A percentile compares a stretch with the other conserved stretches of the same genome.
These are phyloP conservation scores for Xylaria sp. DNA, from an alignment of 495 filamentous ascomycete genomes.

Conservation along the genomic window DNA sequence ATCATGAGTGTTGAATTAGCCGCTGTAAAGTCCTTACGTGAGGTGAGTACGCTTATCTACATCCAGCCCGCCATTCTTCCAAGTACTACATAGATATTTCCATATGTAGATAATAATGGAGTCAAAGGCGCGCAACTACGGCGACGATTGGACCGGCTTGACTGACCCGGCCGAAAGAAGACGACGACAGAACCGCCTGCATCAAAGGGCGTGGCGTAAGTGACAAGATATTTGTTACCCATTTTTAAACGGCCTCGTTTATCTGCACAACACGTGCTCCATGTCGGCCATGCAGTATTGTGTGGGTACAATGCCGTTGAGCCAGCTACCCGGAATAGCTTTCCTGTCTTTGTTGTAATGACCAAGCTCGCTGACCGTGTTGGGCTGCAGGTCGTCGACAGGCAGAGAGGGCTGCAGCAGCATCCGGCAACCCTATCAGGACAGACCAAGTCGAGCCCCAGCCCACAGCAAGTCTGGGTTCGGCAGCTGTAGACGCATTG, in stretches of 20 bases:
- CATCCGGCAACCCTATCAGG: background rate
- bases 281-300: background rate
- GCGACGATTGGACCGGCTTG: constrained; percentile 42
- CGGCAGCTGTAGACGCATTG: background rate
- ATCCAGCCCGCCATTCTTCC: background rate
- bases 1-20: constrained; percentile 25
- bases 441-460: background rate
- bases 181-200: constrained; percentile 39
- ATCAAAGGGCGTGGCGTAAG: constrained; percentile 44
- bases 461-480: background rate
- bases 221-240: background rate
- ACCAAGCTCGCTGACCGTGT: background rate
- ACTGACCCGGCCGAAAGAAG: constrained; percentile 34
- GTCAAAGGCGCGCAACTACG: constrained; percentile 32
- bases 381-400: constrained; percentile 31
- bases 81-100: background rate
- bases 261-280: background rate
- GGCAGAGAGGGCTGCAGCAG: constrained; percentile 18
- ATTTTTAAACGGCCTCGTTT: background rate
- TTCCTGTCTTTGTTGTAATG: background rate
- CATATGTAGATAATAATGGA: background rate
- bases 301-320: background rate
- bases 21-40: constrained; percentile 31
- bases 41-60: constrained; percentile 26
- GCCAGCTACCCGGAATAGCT: background rate